These are phyloP conservation scores for Casuarina cunninghamiana DNA, from an alignment of 306 rosid genomes.

Conservation along the genomic window DNA sequence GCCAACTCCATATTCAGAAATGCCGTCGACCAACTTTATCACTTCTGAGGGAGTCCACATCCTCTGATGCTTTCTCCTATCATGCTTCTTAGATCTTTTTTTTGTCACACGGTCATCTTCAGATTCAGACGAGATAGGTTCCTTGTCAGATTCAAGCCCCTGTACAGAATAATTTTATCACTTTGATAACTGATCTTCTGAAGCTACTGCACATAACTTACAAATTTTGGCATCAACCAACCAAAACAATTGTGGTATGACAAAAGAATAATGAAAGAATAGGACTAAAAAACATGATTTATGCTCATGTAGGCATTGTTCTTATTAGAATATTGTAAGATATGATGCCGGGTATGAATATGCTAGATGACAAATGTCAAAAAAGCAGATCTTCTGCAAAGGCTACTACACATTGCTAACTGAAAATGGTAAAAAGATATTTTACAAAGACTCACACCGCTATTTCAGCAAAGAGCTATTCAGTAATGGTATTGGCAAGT, in stretches of 20 bases:
- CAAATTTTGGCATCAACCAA: background rate
- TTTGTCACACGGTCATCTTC: slow-evolving; percentile 42
- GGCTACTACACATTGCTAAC: background rate
- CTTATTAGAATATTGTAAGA: background rate
- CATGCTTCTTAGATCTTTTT: slow-evolving; percentile 53
- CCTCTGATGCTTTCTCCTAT: slow-evolving; percentile 88
- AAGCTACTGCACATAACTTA: background rate
- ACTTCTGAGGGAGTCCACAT: slow-evolving; percentile 89
- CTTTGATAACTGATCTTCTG: slow-evolving; percentile 6
- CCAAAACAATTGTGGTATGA: background rate
- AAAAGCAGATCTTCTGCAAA: background rate
- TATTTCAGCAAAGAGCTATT: background rate
- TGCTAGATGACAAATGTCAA: background rate
- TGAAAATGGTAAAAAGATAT: background rate
- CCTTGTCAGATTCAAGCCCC: slow-evolving; percentile 51
- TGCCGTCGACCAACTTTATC: slow-evolving; percentile 79
- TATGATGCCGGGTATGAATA: background rate
- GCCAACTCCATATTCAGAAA: slow-evolving; percentile 91
- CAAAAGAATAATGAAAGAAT: background rate
- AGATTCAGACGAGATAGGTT: slow-evolving; percentile 47
- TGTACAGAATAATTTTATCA: slow-evolving; percentile 20
- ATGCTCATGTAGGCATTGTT: too few relatives aligned
- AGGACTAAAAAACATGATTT: background rate
- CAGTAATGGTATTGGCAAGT: background rate
- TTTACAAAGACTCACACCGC: background rate